Evolutionary conservation across 805 yeast species (phyloP).

Genomic region (Cyberlindnera amylophila): DNA sequence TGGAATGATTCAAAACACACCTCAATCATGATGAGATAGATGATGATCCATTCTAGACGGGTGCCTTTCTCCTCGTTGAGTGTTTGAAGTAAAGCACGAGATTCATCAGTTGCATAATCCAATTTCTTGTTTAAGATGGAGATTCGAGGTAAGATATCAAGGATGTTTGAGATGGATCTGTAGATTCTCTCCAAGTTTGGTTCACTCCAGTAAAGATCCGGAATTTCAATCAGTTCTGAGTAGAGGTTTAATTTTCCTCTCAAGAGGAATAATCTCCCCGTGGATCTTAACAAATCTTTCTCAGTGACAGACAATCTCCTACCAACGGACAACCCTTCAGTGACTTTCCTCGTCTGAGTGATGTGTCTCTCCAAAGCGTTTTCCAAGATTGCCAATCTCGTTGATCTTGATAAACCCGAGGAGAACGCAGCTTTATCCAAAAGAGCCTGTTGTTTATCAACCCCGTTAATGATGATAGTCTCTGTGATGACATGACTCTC

Average conservation of each 20-base stretch:
- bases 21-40: slow-evolving; percentile 76
- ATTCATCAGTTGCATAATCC: slow-evolving; percentile 89
- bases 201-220: slow-evolving; percentile 91
- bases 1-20: slow-evolving; percentile 79
- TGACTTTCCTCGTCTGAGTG: slow-evolving; percentile 55
- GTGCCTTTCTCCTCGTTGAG: slow-evolving; percentile 73
- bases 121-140: slow-evolving; percentile 76
- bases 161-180: slow-evolving; percentile 59
- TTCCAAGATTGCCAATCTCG: slow-evolving; percentile 80
- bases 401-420: slow-evolving; percentile 81
- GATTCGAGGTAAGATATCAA: slow-evolving; percentile 77
- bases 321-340: slow-evolving; percentile 67
- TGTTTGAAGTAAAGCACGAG: slow-evolving; percentile 69
- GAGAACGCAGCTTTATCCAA: slow-evolving; percentile 87
- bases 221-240: slow-evolving; percentile 86
- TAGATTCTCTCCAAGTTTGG: slow-evolving; percentile 79
- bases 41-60: slow-evolving; percentile 84
- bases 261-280: slow-evolving; percentile 71
- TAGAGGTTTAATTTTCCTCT: slow-evolving; percentile 83
- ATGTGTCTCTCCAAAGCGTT: slow-evolving; percentile 65
- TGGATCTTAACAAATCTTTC: slow-evolving; percentile 58
- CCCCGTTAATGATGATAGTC: slow-evolving; percentile 59
- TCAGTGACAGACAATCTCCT: slow-evolving; percentile 47
- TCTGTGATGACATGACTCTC: slow-evolving; percentile 61
- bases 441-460: slow-evolving; percentile 41